Evolutionary conservation across 176 grass and related monocot genomes (phyloP), one percentile per base, ranked within the genome.

Genomic region (Luzula sylvatica): DNA sequence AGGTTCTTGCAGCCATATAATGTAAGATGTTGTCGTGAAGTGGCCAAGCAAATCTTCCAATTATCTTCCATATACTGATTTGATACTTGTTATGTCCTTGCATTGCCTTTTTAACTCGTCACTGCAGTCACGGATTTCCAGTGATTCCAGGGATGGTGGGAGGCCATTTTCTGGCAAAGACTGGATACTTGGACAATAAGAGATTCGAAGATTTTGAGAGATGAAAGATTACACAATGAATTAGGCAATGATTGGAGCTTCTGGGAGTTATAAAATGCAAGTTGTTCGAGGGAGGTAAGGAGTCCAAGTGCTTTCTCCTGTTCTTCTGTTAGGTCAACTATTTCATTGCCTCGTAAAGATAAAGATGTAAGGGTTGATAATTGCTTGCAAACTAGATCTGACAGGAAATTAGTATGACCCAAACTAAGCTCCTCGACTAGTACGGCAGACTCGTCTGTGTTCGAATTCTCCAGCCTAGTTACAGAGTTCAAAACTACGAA

Each of bases 251-350:
- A 25, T 13, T 5, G 0, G 0, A 77, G 67, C 13, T 2, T 1
- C 1, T 0, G 0, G 28, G 3, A 65, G 1, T 0, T 0, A 0
- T 0, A 0, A 48, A 73, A 38, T 8, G 0, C 0, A 6, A 83
- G 40, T 2, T 48, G 5, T 17, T 50, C 22, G 0, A 77, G 29
- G 20, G 55, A 77, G n/a, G 12, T 52, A 17, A 82, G 73, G 7
- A 51, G 19, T 15, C 13, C 29, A 20, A 71, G 48, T 17, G 55
- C 53, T 3, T 2, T 41, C 17, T 52, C 52, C 61, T 78, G 42
- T 8, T 65, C 42, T 8, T 68, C 61, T 23, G 46, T 72, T 41
- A 53, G 42, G 3, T 8, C 5, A 3, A 14, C 0, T 4, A 1
- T 0, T 0, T 1, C 0, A 11, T 54, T 26, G 22, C 5, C 9